Evolutionary conservation across 352 stramenopile genomes (phyloP).

Genomic region (Phytophthora palmivora): DNA sequence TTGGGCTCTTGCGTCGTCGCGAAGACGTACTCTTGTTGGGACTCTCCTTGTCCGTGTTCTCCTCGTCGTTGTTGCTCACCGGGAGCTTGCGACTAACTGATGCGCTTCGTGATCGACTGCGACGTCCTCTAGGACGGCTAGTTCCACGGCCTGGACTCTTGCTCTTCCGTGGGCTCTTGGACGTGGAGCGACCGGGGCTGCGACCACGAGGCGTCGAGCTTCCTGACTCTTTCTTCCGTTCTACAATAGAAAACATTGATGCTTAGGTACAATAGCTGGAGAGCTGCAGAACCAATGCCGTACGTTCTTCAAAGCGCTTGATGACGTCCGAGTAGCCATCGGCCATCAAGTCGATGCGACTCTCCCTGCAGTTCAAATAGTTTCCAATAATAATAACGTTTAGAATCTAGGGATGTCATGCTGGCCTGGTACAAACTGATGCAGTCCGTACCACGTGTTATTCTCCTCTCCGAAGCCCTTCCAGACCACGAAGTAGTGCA

Average conservation of each 20-base stretch:
- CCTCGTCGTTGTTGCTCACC: constrained; percentile 13
- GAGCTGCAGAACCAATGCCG: constrained; percentile 4
- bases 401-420: constrained; percentile 1
- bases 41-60: constrained; percentile 26
- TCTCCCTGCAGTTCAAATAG: constrained; percentile 58
- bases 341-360: constrained; percentile 78
- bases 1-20: constrained; percentile 28
- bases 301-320: constrained; percentile 74
- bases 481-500: constrained; percentile 88
- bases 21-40: constrained; percentile 10
- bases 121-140: constrained; percentile 39
- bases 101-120: constrained; percentile 69
- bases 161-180: constrained; percentile 41
- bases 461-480: constrained; percentile 80
- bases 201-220: constrained; percentile 43
- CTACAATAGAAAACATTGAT: constrained; percentile 26
- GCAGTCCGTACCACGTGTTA: constrained; percentile 72
- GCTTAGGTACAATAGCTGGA: background rate
- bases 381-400: constrained; percentile 7
- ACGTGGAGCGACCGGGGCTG: constrained; percentile 49
- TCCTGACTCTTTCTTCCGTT: constrained; percentile 62
- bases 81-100: constrained; percentile 53
- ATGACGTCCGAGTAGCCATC: constrained; percentile 81
- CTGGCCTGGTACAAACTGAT: background rate
- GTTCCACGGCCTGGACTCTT: constrained; percentile 51